Evolutionary conservation across 164 flowering plant genomes (phyloP).

Genomic region (Piper betle): DNA sequence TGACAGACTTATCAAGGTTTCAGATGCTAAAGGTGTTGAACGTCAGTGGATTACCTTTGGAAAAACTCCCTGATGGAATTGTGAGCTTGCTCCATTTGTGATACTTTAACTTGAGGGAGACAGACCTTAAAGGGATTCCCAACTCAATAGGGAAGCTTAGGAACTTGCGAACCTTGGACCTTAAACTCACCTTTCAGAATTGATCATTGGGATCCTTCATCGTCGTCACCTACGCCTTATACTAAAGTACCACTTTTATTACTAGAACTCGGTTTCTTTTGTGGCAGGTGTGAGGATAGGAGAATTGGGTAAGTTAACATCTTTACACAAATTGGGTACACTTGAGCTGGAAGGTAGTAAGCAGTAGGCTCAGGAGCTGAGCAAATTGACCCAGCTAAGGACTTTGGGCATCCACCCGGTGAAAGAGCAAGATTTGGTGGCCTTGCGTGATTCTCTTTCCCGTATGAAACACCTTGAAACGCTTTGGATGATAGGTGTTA

Average conservation of each 20-base stretch:
- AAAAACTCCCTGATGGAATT: neutral
- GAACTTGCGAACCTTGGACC: neutral
- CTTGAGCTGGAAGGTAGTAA: neutral
- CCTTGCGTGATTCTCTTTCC: constrained; percentile 2
- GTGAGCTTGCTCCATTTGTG: neutral
- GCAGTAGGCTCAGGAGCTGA: neutral
- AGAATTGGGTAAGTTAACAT: neutral
- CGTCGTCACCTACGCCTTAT: neutral
- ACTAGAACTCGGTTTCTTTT: neutral
- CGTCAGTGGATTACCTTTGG: neutral
- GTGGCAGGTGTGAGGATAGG: neutral
- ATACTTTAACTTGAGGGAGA: neutral
- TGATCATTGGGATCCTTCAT: neutral
- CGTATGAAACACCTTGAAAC: constrained; percentile 1
- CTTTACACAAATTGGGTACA: neutral
- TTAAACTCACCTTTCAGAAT: neutral
- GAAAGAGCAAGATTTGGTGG: neutral
- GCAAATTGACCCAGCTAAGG: constrained; percentile 5
- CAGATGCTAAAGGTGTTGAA: neutral
- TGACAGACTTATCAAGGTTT: neutral
- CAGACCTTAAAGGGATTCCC: neutral
- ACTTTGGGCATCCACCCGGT: neutral
- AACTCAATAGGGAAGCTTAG: neutral
- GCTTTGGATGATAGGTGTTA: neutral
- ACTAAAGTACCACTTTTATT: neutral